Evolutionary conservation across 1,284 basidiomycete species (phyloP).

Genomic region (Heterobasidion annosum): DNA sequence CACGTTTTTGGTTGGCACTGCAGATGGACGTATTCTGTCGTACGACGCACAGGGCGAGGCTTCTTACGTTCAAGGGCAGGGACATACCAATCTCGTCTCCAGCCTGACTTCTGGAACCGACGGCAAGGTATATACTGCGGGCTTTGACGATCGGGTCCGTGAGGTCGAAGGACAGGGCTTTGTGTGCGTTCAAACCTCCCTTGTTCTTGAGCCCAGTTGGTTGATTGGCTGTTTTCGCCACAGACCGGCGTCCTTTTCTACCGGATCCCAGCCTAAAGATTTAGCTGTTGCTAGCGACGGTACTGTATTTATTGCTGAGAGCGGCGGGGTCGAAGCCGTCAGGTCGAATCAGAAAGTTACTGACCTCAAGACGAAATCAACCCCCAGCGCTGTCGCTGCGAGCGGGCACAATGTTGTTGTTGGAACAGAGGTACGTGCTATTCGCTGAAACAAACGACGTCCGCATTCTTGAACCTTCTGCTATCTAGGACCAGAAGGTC

Average conservation of each 20-base stretch:
- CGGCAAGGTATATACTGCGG: slow-evolving; percentile 58
- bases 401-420: slow-evolving; percentile 52
- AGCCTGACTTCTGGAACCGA: slow-evolving; percentile 46
- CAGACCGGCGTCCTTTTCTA: slow-evolving; percentile 39
- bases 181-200: slow-evolving; percentile 35
- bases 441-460: not conserved
- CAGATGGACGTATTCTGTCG: slow-evolving; percentile 73
- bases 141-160: slow-evolving; percentile 74
- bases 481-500: slow-evolving; percentile 62
- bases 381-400: slow-evolving; percentile 51
- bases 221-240: not conserved
- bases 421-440: slow-evolving; percentile 53
- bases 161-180: slow-evolving; percentile 52
- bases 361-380: slow-evolving; percentile 42
- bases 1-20: slow-evolving; percentile 78
- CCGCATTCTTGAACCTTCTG: not conserved
- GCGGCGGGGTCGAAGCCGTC: slow-evolving; percentile 58
- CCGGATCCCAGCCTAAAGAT: slow-evolving; percentile 66
- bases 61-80: slow-evolving; percentile 46
- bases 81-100: slow-evolving; percentile 68
- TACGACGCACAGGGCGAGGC: slow-evolving; percentile 46
- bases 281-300: slow-evolving; percentile 54
- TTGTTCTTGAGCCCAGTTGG: not conserved
- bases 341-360: slow-evolving; percentile 58
- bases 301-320: slow-evolving; percentile 68